These are phyloP conservation scores for Discostella stelligera DNA, from an alignment of 352 stramenopile species.

Conservation along the genomic window DNA sequence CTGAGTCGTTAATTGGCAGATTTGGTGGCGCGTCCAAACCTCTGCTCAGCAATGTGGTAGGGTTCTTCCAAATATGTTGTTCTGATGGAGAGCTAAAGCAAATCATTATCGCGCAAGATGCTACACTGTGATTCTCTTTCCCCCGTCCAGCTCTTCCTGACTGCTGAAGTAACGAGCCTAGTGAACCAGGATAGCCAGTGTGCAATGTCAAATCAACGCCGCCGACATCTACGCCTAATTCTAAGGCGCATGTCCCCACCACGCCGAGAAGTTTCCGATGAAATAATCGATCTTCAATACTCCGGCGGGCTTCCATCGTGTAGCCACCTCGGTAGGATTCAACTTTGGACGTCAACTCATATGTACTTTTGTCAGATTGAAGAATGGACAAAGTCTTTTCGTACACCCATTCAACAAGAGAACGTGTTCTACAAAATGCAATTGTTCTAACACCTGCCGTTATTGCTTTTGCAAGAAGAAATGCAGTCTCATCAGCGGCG, in stretches of 20 bases:
- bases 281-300: constrained; percentile 95
- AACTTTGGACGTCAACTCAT: constrained; percentile 76
- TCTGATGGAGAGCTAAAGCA: constrained; percentile 93
- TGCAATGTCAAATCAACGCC: constrained; percentile 94
- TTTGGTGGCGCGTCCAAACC: constrained; percentile 58
- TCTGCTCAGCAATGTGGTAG: constrained; percentile 53
- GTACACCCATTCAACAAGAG: constrained; percentile 87
- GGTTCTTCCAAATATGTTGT: constrained; percentile 82
- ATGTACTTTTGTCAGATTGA: constrained; percentile 45
- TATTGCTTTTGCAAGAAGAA: constrained; percentile 90
- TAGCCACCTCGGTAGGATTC: constrained; percentile 96
- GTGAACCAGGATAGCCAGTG: constrained; percentile 90
- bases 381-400: constrained; percentile 62
- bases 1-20: constrained; percentile 83
- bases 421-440: constrained; percentile 93
- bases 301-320: constrained; percentile 86
- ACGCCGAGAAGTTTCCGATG: constrained; percentile 91
- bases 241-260: constrained; percentile 94
- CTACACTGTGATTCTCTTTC: constrained; percentile 47
- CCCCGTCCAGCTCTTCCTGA: constrained; percentile 91
- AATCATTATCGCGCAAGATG: constrained; percentile 91
- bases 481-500: constrained; percentile 84
- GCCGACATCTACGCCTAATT: constrained; percentile 93
- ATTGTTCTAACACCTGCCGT: constrained; percentile 89
- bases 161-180: constrained; percentile 95